Evolutionary conservation across 495 filamentous ascomycete genomes (phyloP), one percentile per base, ranked within the genome.

Genomic region (Durotheca rogersii): DNA sequence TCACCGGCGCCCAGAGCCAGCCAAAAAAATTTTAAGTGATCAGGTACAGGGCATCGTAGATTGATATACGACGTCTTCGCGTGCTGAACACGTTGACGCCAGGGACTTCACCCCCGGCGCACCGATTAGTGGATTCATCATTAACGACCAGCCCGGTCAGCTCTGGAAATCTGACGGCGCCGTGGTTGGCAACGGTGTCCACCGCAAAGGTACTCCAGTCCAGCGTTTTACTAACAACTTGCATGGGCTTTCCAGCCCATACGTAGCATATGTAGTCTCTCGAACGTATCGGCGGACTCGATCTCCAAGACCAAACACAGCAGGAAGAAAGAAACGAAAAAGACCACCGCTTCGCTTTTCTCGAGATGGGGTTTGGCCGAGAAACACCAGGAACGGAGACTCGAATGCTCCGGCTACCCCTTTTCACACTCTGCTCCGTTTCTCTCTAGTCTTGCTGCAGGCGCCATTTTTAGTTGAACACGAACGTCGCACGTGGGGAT

Each of bases 131-230:
- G 44, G 51, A 64, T 64, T 64, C 58, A 61, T 62, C 58, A 59
- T 64, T n/a, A n/a, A n/a, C n/a, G n/a, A n/a, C n/a, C n/a, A n/a
- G n/a, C 51, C 51, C 41, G 56, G 56, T 49, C 50, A 51, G 51
- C 31, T 55, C 56, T 41, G 50, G 38, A 35, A n/a, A 34, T 36
- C 33, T 30, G 23, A 35, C 43, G 34, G 39, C 30, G 48, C 40
- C 40, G 55, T 27, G 23, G 4, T 27, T 27, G 43, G 43, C 48
- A 47, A 34, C 44, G 27, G 32, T 32, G 45, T 46, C 41, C 41
- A 34, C 31, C 36, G 29, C 25, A 42, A n/a, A 54, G 46, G 56
- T 20, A 34, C 11, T 6, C 19, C 6, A 40, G 30, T 15, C 44
- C 34, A 46, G 31, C 17, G 55, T 58, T 50, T 58, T 36, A 44